These are phyloP conservation scores for Lactarius trivialis DNA, from an alignment of 768 basidiomycete genomes.

Conservation along the genomic window DNA sequence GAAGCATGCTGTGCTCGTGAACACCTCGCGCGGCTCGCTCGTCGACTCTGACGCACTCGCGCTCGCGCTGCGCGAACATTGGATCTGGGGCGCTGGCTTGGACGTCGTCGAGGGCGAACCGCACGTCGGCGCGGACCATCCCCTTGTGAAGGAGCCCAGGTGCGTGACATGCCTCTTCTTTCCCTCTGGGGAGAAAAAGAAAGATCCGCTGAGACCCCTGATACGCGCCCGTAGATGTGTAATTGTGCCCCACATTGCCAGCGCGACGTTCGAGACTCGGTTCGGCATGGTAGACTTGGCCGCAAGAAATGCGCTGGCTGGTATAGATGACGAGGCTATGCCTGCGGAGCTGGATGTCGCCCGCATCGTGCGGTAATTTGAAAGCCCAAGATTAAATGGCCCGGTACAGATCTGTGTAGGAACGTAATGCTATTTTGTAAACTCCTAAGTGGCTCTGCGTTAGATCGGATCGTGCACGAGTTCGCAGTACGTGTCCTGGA, in stretches of 20 bases:
- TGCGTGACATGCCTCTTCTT: constrained; percentile 30
- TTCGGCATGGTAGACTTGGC: constrained; percentile 75
- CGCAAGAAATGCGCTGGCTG: constrained; percentile 60
- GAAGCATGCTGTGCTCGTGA: constrained; percentile 73
- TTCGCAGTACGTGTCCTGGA: too few relatives aligned
- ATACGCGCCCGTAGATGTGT: constrained; percentile 46
- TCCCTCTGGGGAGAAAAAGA: not conserved
- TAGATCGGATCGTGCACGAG: too few relatives aligned
- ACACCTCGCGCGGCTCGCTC: constrained; percentile 76
- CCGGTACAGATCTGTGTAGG: not conserved
- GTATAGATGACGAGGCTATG: constrained; percentile 46
- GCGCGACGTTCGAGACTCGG: constrained; percentile 82
- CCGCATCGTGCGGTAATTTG: not conserved
- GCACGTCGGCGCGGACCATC: constrained; percentile 62
- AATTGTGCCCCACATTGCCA: constrained; percentile 86
- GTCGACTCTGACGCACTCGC: constrained; percentile 89
- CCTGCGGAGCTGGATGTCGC: constrained; percentile 41
- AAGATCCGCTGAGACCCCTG: not conserved
- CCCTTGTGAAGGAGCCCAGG: constrained; percentile 71
- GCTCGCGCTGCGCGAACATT: constrained; percentile 62
- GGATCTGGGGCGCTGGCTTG: constrained; percentile 89
- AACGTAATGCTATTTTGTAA: not conserved
- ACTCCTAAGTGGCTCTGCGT: not conserved
- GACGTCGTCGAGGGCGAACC: constrained; percentile 96
- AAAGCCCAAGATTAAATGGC: not conserved